phyloP scores from a whole-genome alignment of 2,329 filamentous ascomycete genomes.

The Stenocarpella maydis region DNA sequence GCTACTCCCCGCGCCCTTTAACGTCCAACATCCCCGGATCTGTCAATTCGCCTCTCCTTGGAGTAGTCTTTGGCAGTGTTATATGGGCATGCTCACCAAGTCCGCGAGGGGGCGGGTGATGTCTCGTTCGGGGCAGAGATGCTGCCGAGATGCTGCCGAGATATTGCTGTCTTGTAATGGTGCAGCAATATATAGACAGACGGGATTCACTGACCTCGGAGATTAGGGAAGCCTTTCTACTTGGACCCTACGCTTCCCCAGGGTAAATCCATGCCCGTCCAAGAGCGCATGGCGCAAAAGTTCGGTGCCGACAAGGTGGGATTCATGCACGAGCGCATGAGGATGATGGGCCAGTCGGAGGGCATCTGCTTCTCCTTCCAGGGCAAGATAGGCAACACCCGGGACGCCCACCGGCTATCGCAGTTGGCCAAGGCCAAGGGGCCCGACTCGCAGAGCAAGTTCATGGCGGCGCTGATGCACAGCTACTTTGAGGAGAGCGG shows the following conservation, averaged over 20 bases:
- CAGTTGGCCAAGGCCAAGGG: conserved; percentile 68
- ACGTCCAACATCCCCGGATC: too few relatives aligned
- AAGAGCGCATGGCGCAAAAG: conserved; percentile 63
- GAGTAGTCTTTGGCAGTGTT: background rate
- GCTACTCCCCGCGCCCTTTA: background rate
- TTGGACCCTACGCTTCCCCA: conserved; percentile 72
- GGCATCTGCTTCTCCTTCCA: conserved; percentile 79
- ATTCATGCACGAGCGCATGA: conserved; percentile 66
- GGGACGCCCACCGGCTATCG: conserved; percentile 80
- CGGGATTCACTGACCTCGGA: background rate
- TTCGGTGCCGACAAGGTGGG: conserved; percentile 71
- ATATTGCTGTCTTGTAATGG: rapidly evolving
- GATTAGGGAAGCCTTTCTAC: conserved; percentile 74
- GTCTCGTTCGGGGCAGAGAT: too few relatives aligned
- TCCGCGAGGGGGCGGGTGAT: background rate
- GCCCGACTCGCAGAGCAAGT: conserved; percentile 58
- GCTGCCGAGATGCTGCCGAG: too few relatives aligned
- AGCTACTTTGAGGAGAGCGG: conserved; percentile 72
- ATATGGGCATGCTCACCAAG: background rate
- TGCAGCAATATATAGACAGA: background rate
- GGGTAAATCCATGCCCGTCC: conserved; percentile 53
- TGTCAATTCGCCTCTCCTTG: too few relatives aligned
- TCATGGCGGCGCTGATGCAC: conserved; percentile 70
- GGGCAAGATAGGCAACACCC: conserved; percentile 77
- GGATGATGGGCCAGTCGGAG: conserved; percentile 65